These are phyloP conservation scores for Mortierella sp. DNA, from an alignment of 371 early-diverging fungal genomes.

Conservation along the genomic window DNA sequence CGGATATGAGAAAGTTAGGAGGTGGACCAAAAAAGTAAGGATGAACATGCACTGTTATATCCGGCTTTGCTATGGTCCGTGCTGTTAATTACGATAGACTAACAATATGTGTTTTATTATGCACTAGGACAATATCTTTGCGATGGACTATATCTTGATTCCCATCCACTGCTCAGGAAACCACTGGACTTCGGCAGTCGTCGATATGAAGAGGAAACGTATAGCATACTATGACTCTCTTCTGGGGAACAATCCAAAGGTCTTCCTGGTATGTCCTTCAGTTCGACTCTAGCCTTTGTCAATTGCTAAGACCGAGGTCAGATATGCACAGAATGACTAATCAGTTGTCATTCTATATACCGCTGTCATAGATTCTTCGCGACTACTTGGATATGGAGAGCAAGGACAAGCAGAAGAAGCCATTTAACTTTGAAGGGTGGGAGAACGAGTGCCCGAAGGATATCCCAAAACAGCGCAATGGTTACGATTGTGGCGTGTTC, in stretches of 20 bases:
- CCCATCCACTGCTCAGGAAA: conserved; percentile 89
- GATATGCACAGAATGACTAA: neutral
- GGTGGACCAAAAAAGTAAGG: conserved; percentile 87
- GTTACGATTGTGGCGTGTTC: conserved; percentile 98
- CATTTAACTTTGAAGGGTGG: conserved; percentile 81
- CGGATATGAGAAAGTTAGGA: conserved; percentile 82
- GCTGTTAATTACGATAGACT: neutral
- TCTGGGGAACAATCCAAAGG: conserved; percentile 69
- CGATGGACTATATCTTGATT: conserved; percentile 83
- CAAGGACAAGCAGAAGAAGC: conserved; percentile 76
- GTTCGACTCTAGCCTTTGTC: neutral
- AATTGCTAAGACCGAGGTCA: neutral
- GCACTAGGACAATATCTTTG: conserved; percentile 80
- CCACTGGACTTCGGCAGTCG: conserved; percentile 91
- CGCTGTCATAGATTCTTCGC: conserved; percentile 62
- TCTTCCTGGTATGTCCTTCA: conserved; percentile 59
- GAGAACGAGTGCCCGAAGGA: conserved; percentile 72
- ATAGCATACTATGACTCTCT: conserved; percentile 93
- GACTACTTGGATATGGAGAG: conserved; percentile 81
- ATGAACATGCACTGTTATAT: neutral
- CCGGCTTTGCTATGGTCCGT: neutral
- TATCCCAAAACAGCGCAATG: conserved; percentile 91
- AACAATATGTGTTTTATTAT: neutral
- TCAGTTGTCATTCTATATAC: neutral
- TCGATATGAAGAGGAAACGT: conserved; percentile 80